Base-by-base conservation (phyloP, 169 alveolate genomes). In the Amoebophrya sp. region DNA sequence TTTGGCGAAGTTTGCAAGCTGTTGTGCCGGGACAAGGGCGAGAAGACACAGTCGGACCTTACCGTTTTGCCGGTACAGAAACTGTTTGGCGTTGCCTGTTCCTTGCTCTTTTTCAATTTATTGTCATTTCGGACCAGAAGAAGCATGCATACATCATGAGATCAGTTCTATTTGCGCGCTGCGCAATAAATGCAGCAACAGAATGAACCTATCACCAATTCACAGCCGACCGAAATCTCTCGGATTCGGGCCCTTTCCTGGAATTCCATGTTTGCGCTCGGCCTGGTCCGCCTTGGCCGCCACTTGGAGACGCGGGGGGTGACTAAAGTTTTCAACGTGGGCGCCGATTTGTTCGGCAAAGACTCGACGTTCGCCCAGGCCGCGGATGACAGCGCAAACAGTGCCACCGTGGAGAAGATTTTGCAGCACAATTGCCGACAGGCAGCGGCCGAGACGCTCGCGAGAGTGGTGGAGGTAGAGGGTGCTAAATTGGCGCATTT, bases 221-320 rank as follows among this genome's bases (percentile, higher is more conserved):
- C n/a, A 12, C 66, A 47, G 66, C 66, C 66, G 18, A 47, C 7
- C 29, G 18, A 47, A 7, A 18, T 47, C 29, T 18, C 18, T 47
- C 29, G 29, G 29, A 47, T 47, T 47, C 66, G 66, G 18, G 66
- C 66, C 29, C 66, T 47, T 47, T 7, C 66, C 29, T 47, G 66
- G 66, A 47, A 18, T 47, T 18, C 66, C 7, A 47, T 12, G 83
- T 66, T 66, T 25, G 83, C 83, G 29, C 83, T 66, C 35, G 83
- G 32, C 18, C 83, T 66, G 35, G 83, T 66, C 35, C 83, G 83
- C 83, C 1, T 66, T 2, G 83, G 83, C 10, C 12, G 83, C 12
- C 83, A 66, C 35, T 25, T 66, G 39, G 83, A 66, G 83, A 66
- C 83, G 83, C 83, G 83, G 7, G 83, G 83, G 10, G 83, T 66